Evolutionary conservation across 179 eudicot species (phyloP).

Genomic region (Dionaea muscipula): DNA sequence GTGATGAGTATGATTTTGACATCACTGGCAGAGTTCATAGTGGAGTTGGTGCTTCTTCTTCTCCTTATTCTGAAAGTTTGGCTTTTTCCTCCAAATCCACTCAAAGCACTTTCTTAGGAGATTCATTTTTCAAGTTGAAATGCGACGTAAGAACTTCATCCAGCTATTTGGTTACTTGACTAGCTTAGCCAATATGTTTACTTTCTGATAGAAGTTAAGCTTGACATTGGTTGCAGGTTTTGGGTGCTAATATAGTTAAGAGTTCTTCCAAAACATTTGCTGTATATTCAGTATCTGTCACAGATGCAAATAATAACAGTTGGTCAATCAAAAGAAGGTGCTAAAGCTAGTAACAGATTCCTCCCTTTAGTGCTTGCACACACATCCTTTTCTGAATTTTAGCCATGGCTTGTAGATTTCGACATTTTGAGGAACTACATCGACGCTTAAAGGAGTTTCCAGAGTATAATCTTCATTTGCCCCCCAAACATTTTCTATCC

Average conservation of each 20-base stretch:
- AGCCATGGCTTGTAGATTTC: slow-evolving; percentile 44
- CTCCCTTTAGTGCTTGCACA: background rate
- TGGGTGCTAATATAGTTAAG: slow-evolving; percentile 83
- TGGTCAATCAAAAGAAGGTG: slow-evolving; percentile 99
- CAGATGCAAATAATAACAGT: slow-evolving; percentile 61
- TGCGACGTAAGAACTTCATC: slow-evolving; percentile 58
- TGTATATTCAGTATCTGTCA: slow-evolving; percentile 80
- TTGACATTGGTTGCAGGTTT: slow-evolving; percentile 47
- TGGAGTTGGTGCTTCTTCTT: slow-evolving; percentile 68
- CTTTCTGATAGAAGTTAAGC: slow-evolving; percentile 3
- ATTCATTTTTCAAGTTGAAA: slow-evolving; percentile 78
- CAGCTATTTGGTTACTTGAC: slow-evolving; percentile 7
- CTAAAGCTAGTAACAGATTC: slow-evolving; percentile 2
- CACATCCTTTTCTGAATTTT: slow-evolving; percentile 8
- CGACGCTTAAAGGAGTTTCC: slow-evolving; percentile 86
- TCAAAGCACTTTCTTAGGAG: slow-evolving; percentile 36
- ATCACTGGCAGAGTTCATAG: slow-evolving; percentile 47
- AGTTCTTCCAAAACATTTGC: slow-evolving; percentile 84
- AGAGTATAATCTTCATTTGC: slow-evolving; percentile 82
- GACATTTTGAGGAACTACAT: slow-evolving; percentile 96
- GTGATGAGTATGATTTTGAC: slow-evolving; percentile 74
- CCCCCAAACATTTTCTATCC: slow-evolving; percentile 94
- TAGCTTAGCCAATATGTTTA: background rate
- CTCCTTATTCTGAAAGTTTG: slow-evolving; percentile 41
- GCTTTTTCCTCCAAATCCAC: slow-evolving; percentile 28